Base-by-base conservation (phyloP, 2,329 filamentous ascomycete genomes). In the Chrysoporthe deuterocubensis region DNA sequence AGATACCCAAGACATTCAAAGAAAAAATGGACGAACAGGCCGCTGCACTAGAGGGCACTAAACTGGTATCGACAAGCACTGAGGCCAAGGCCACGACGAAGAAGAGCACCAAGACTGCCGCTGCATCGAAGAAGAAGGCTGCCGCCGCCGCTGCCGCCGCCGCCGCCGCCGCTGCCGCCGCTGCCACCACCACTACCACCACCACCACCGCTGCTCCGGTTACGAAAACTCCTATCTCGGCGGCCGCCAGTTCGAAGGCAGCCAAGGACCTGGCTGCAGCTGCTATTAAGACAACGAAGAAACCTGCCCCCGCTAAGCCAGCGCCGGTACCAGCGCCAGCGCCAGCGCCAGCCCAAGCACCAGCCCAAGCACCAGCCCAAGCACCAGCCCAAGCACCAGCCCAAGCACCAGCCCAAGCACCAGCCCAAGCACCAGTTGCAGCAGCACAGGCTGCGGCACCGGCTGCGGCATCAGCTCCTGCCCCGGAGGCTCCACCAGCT, bases 21-120 rank as follows among this genome's bases (percentile, higher is more conserved):
- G 66, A 50, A n/a, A 70, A 62, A 63, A 59, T 66, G 40, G 66
- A 70, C 52, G 64, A 65, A 40, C 60, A 68, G 54, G 66, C 62
- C 37, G 62, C 62, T 13, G 56, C 59, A 18, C 56, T 65, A 4
- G 63, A 60, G 16, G 42, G 21, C 13, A 52, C 32, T 44, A 59
- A 50, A 26, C 42, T 65, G 62, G 68, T 42, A 43, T 13, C 64
- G 11, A 44, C 65, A 11, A 56, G 46, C 54, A 32, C 66, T 32
- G 68, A 68, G 40, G 5, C 66, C 48, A 70, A 68, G 37, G 2
- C 66, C 4, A 56, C 58, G 32, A 65, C 65, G 52, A 70, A 68
- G 60, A 67, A 64, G 56, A 56, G 48, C 8, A 32, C 63, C 11
- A 69, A 62, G 18, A 16, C 63, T 34, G 42, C 66, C 54, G 44